Evolutionary conservation across 2,329 filamentous ascomycete genomes (phyloP).

Genomic region (Pseudogymnoascus sp.): DNA sequence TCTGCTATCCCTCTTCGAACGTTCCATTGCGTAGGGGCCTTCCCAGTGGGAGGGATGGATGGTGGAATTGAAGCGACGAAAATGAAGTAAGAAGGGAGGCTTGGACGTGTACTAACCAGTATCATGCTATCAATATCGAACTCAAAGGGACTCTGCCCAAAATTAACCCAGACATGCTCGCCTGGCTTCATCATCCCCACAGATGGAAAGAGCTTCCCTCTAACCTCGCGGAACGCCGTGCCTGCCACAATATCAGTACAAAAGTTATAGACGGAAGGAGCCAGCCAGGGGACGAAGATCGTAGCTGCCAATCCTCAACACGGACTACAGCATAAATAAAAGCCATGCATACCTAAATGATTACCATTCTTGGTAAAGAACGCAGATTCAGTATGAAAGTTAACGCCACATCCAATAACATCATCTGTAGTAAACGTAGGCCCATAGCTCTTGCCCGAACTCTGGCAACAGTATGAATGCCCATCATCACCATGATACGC

Average conservation of each 20-base stretch:
- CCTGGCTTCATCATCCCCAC: constrained; percentile 58
- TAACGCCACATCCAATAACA: constrained; percentile 57
- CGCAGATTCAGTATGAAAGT: constrained; percentile 55
- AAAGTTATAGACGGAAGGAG: not conserved
- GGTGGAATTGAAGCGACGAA: not conserved
- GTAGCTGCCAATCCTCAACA: not conserved
- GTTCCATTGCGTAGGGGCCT: not conserved
- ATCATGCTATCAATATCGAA: constrained; percentile 89
- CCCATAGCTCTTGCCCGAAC: constrained; percentile 49
- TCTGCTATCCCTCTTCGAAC: not conserved
- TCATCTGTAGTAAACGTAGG: constrained; percentile 49
- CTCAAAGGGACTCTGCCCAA: constrained; percentile 68
- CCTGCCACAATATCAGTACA: constrained; percentile 39
- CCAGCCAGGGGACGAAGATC: not conserved
- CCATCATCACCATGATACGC: constrained; percentile 65
- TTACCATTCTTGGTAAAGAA: constrained; percentile 63
- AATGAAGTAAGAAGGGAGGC: not conserved
- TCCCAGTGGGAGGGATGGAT: not conserved
- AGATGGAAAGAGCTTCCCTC: constrained; percentile 56
- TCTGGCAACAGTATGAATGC: constrained; percentile 49
- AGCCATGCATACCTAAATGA: constrained; percentile 40
- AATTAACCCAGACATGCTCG: constrained; percentile 56
- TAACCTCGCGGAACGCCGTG: constrained; percentile 60
- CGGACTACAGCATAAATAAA: constrained; percentile 8
- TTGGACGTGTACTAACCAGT: constrained; percentile 45